phyloP scores from a whole-genome alignment of 2,329 filamentous ascomycete species.

The Penicillium sp. region DNA sequence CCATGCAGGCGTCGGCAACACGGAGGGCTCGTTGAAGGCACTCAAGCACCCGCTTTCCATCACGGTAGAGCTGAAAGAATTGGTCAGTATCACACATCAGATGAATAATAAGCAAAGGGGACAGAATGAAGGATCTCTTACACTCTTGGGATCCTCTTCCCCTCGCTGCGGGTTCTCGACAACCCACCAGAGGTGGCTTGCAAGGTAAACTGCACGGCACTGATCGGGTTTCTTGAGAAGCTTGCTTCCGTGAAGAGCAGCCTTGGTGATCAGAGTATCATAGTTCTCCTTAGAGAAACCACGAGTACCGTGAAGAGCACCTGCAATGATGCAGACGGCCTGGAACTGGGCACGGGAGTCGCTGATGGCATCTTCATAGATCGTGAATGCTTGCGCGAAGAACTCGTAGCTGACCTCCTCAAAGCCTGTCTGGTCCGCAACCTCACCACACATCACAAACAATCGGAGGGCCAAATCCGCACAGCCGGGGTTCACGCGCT shows the following conservation, averaged over 20 bases:
- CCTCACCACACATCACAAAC: slow-evolving; percentile 88
- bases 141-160: slow-evolving; percentile 77
- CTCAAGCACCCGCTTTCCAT: slow-evolving; percentile 94
- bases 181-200: slow-evolving; percentile 97
- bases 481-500: slow-evolving; percentile 74
- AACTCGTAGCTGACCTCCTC: slow-evolving; percentile 98
- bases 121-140: slow-evolving; percentile 45
- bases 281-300: slow-evolving; percentile 97
- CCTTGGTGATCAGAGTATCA: slow-evolving; percentile 97
- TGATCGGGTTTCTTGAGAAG: slow-evolving; percentile 96
- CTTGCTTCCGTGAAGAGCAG: slow-evolving; percentile 93
- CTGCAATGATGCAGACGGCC: slow-evolving; percentile 90
- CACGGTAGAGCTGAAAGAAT: slow-evolving; percentile 80
- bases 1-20: slow-evolving; percentile 98
- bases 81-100: slow-evolving; percentile 14
- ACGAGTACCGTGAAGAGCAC: slow-evolving; percentile 79
- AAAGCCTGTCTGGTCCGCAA: slow-evolving; percentile 84
- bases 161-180: slow-evolving; percentile 73
- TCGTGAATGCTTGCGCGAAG: slow-evolving; percentile 95
- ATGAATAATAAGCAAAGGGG: slow-evolving; percentile 19
- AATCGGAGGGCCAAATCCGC: slow-evolving; percentile 85
- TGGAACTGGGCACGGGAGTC: slow-evolving; percentile 98
- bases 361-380: slow-evolving; percentile 94
- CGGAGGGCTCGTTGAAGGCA: slow-evolving; percentile 92
- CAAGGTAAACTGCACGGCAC: slow-evolving; percentile 92